phyloP scores from a whole-genome alignment of 768 basidiomycete genomes.

The Saitozyma podzolica region DNA sequence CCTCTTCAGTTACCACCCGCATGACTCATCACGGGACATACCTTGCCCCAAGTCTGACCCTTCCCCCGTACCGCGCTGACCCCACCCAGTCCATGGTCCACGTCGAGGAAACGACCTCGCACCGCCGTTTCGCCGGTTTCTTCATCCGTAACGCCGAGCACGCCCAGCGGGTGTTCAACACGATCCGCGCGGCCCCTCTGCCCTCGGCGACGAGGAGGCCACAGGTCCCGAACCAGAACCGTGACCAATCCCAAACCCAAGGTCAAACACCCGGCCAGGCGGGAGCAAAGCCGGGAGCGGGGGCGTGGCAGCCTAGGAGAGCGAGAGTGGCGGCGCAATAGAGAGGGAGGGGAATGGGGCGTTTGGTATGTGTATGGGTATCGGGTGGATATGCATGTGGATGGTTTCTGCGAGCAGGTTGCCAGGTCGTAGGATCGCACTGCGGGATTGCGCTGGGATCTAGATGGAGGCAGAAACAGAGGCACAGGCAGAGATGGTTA shows the following conservation, averaged over 20 bases:
- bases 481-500: too few relatives aligned
- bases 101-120: conserved; percentile 90
- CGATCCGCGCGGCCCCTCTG: conserved; percentile 64
- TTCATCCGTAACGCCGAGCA: conserved; percentile 93
- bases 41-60: too few relatives aligned
- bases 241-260: conserved; percentile 7
- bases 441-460: too few relatives aligned
- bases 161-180: conserved; percentile 81
- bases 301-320: conserved; percentile 16
- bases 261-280: conserved; percentile 2
- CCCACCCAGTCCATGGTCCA: conserved; percentile 83
- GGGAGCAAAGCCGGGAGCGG: conserved; percentile 13
- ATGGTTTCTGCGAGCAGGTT: too few relatives aligned
- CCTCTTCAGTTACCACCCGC: too few relatives aligned
- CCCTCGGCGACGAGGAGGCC: conserved; percentile 45
- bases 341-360: neutral
- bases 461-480: too few relatives aligned
- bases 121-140: conserved; percentile 91
- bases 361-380: neutral
- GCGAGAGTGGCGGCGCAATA: conserved; percentile 20
- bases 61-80: conserved; percentile 1
- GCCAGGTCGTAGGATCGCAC: too few relatives aligned
- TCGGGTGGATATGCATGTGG: too few relatives aligned
- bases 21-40: too few relatives aligned
- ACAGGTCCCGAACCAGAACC: neutral